Percentiles rank a stretch among this genome's conserved stretches.
phyloP scores from a whole-genome alignment of 352 stramenopile genomes.

The Elongisporangium senticosum region DNA sequence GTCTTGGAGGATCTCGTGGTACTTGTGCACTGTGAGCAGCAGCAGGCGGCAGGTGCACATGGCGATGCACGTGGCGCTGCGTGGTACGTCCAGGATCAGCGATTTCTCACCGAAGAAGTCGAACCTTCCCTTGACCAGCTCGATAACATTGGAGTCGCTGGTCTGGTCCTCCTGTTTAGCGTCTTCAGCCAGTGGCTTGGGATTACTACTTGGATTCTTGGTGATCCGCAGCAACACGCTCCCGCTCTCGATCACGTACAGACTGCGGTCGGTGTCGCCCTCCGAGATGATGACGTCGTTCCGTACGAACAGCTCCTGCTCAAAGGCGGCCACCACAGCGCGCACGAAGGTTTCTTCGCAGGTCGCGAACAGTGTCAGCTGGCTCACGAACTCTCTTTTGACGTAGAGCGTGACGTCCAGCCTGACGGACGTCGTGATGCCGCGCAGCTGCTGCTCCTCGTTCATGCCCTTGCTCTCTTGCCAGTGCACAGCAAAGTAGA shows the following conservation, averaged over 20 bases:
- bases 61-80: slow-evolving; percentile 35
- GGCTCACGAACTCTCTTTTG: slow-evolving; percentile 47
- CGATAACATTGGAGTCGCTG: slow-evolving; percentile 13
- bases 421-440: slow-evolving; percentile 39
- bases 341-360: slow-evolving; percentile 57
- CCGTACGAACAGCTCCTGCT: slow-evolving; percentile 67
- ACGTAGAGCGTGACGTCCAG: slow-evolving; percentile 63
- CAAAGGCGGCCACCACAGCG: slow-evolving; percentile 52
- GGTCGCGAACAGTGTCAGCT: slow-evolving; percentile 52
- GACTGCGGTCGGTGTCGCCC: slow-evolving; percentile 45
- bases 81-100: slow-evolving; percentile 34
- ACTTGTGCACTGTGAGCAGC: slow-evolving; percentile 36
- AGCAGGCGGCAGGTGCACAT: slow-evolving; percentile 35
- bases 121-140: slow-evolving; percentile 34
- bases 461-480: slow-evolving; percentile 60
- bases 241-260: slow-evolving; percentile 69
- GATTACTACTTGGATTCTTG: too few species aligned
- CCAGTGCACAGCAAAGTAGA: slow-evolving; percentile 69
- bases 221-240: slow-evolving; percentile 22
- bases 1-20: slow-evolving; percentile 33
- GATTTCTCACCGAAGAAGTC: slow-evolving; percentile 48
- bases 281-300: slow-evolving; percentile 74
- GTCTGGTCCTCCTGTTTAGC: too few species aligned
- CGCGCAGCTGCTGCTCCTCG: slow-evolving; percentile 46
- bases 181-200: too few species aligned